These are phyloP conservation scores for Lasiosphaeriaceae sp. DNA, from an alignment of 495 filamentous ascomycete species.

Conservation along the genomic window DNA sequence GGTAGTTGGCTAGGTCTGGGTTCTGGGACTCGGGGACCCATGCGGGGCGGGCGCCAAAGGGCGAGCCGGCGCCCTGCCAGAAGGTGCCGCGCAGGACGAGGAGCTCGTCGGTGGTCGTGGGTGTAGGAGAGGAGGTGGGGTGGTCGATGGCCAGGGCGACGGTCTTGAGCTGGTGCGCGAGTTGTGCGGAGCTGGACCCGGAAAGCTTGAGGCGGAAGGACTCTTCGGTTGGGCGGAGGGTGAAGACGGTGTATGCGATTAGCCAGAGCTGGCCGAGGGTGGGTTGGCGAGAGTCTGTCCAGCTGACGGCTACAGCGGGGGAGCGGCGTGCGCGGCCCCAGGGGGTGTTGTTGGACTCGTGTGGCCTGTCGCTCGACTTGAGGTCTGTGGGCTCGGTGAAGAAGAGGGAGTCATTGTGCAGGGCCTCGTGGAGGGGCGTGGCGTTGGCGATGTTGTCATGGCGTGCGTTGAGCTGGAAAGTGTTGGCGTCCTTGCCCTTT, in stretches of 20 bases:
- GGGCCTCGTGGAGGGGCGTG: conserved; percentile 18
- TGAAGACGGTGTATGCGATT: conserved; percentile 55
- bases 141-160: conserved; percentile 51
- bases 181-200: conserved; percentile 34
- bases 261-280: conserved; percentile 61
- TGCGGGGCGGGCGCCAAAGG: conserved; percentile 57
- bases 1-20: conserved; percentile 44
- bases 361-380: conserved; percentile 42
- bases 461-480: conserved; percentile 23
- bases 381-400: conserved; percentile 43
- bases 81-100: conserved; percentile 50
- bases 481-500: conserved; percentile 13
- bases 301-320: conserved; percentile 33
- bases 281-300: conserved; percentile 36
- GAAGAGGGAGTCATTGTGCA: conserved; percentile 35
- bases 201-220: conserved; percentile 47
- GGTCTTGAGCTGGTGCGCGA: conserved; percentile 48
- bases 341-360: conserved; percentile 43
- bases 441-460: conserved; percentile 6
- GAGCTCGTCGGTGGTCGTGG: conserved; percentile 28
- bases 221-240: conserved; percentile 50
- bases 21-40: conserved; percentile 47
- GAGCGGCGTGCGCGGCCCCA: conserved; percentile 45
- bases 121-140: conserved; percentile 26
- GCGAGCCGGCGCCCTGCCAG: conserved; percentile 67